Base-by-base conservation (phyloP, 208 protist genomes). In the Trypanosoma vivax region DNA sequence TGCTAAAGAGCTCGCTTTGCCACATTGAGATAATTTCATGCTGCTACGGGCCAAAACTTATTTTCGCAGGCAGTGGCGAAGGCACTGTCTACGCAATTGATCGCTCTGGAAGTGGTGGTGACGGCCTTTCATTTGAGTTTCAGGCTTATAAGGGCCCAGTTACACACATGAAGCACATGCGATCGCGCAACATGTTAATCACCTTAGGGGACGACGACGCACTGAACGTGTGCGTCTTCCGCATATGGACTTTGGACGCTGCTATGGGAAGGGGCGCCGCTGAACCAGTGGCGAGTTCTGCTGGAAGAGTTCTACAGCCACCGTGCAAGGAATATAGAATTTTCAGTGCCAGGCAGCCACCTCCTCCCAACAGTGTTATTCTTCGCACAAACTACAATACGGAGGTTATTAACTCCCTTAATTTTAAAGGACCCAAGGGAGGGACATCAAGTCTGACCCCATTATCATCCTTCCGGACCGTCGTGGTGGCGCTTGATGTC, bases 31-130 rank as follows among this genome's bases (percentile, higher is more conserved):
- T 89, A 13, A 83, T 76, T 35, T 80, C 73, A 50, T 73, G 62
- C 48, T 85, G 83, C 31, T 82, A 85, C 62, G 87, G 83, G 10
- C 61, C 80, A n/a, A 78, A 85, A 41, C 54, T 73, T 14, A 46
- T 96, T 23, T 81, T 96, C 34, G 73, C 94, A 35, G 92, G 90
- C 25, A 87, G 86, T 71, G 49, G 55, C 48, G 70, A 90, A 16
- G 91, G 92, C 5, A 73, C 72, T 11, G 68, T 96, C 3, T 69
- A 73, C 43, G 60, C 92, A 9, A 58, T 91, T 14, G 83, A 96
- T 56, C 68, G 83, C 39, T 53, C 65, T 34, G 72, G 82, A 30
- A 49, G 50, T 13, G 18, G 18, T n/a, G 64, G 16, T 19, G 19
- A 38, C 18, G 54, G 11, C 41, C 16, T 40, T 34, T 35, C 60